Evolutionary conservation across 371 early-diverging fungal genomes (phyloP), one percentile per base, ranked within the genome.

Genomic region (Mucor lusitanicus): DNA sequence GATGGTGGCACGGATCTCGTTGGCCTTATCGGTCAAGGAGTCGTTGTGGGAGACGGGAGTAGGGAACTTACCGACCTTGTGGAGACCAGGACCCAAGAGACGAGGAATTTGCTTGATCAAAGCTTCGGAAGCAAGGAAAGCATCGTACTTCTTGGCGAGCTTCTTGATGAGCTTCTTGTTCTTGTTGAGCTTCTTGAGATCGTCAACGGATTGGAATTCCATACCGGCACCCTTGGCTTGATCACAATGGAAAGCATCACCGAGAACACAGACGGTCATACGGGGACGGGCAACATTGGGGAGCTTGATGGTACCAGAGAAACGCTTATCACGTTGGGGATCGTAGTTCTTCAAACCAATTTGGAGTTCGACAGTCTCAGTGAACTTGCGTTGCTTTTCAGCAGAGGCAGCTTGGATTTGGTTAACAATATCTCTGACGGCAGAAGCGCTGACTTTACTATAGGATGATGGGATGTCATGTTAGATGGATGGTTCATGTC

Each of bases 101-200:
- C 96, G 94, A 70, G 98, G 98, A 72, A 97, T 96, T 88, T 95
- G 95, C 94, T 98, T 99, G 90, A 99, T 97, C 77, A 98, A 89
- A 67, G 95, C 94, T 79, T 97, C 96, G 69, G 97, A 97, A 37
- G 98, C 96, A 59, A 99, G 85, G 93, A 99, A 99, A 76, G 98
- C 98, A 88, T 99, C 97, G 81, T 88, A 90, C 80, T 88, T 90
- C 88, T 87, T 90, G 80, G 93, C 96, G 68, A 99, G 91, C 91
- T 97, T 98, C 95, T 99, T 99, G 90, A 97, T 95, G 68, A 92
- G 88, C 92, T 96, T 97, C 95, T 99, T 98, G 94, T 96, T 97
- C 94, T 98, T 97, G 94, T 97, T 78, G 75, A 97, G 91, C 92
- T 98, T 98, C 92, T 98, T 97, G 82, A 97, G 88, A 89, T 98